Conservation (phyloP, 2,329 filamentous ascomycete species). For the Amylocarpus encephaloides region DNA sequence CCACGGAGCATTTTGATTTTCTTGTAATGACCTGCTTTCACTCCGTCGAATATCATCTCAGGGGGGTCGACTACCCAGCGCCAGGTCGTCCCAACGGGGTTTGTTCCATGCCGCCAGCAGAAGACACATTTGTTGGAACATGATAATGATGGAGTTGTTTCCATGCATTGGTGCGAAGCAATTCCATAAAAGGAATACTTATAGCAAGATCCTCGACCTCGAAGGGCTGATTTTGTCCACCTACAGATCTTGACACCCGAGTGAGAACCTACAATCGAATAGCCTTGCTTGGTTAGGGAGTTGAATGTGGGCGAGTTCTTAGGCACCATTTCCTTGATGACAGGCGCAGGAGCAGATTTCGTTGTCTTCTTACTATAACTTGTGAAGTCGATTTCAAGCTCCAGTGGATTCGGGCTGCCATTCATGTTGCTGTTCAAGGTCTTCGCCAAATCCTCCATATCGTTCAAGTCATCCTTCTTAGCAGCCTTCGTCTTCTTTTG, state of each 20-base stretch:
- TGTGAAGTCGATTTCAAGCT: conserved; percentile 82
- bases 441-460: conserved; percentile 77
- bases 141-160: conserved; percentile 89
- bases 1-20: conserved; percentile 98
- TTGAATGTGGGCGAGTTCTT: conserved; percentile 82
- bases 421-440: conserved; percentile 47
- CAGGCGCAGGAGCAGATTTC: conserved; percentile 34
- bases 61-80: conserved; percentile 92
- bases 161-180: conserved; percentile 95
- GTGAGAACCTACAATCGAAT: conserved; percentile 90
- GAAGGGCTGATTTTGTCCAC: conserved; percentile 95
- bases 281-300: conserved; percentile 91
- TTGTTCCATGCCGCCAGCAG: conserved; percentile 97
- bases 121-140: conserved; percentile 99
- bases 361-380: conserved; percentile 53
- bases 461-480: conserved; percentile 54
- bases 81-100: conserved; percentile 94
- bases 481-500: conserved; percentile 33
- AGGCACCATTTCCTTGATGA: conserved; percentile 88
- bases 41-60: conserved; percentile 80
- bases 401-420: conserved; percentile 34
- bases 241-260: conserved; percentile 96
- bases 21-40: conserved; percentile 87
- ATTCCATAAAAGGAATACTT: conserved; percentile 98
- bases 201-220: conserved; percentile 91